Evolutionary conservation across 2,329 filamentous ascomycete species (phyloP).

Genomic region (Penicillium sclerotiorum): DNA sequence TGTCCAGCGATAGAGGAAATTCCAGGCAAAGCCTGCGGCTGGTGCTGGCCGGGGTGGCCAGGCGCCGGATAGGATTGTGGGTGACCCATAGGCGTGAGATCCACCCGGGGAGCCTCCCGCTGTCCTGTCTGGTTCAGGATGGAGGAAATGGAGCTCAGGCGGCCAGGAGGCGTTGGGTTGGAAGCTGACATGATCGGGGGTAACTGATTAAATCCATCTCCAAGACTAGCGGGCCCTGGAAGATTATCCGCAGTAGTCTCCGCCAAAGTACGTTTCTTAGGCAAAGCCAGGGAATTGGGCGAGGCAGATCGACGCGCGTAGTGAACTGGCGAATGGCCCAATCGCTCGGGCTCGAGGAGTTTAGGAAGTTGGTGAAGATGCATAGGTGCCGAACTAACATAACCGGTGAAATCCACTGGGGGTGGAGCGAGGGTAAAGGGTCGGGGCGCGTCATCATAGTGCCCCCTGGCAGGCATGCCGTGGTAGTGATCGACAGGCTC

Average conservation of each 20-base stretch:
- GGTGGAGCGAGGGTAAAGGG: slow-evolving; percentile 43
- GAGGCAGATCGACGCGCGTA: slow-evolving; percentile 37
- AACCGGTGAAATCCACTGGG: slow-evolving; percentile 55
- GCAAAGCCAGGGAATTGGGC: slow-evolving; percentile 31
- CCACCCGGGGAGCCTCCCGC: slow-evolving; percentile 43
- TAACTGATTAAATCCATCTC: slow-evolving; percentile 40
- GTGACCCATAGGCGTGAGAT: slow-evolving; percentile 41
- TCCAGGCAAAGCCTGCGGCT: slow-evolving; percentile 32
- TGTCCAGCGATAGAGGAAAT: slow-evolving; percentile 53
- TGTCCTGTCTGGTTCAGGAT: slow-evolving; percentile 64
- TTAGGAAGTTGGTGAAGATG: slow-evolving; percentile 36
- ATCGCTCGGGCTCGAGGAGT: slow-evolving; percentile 34
- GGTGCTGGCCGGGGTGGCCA: slow-evolving; percentile 19
- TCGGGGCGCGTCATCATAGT: slow-evolving; percentile 33
- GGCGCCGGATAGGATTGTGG: slow-evolving; percentile 35
- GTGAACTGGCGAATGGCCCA: slow-evolving; percentile 33
- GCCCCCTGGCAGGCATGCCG: neutral
- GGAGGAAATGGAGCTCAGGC: slow-evolving; percentile 74
- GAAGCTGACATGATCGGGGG: slow-evolving; percentile 42
- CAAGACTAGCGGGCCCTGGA: slow-evolving; percentile 33
- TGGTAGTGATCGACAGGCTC: slow-evolving; percentile 36
- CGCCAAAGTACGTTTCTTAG: slow-evolving; percentile 41
- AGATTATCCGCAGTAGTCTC: slow-evolving; percentile 35
- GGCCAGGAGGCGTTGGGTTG: slow-evolving; percentile 52
- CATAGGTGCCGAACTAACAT: slow-evolving; percentile 37